Conservation (phyloP, 495 filamentous ascomycete species). For the Hypoxylon subgilvum region DNA sequence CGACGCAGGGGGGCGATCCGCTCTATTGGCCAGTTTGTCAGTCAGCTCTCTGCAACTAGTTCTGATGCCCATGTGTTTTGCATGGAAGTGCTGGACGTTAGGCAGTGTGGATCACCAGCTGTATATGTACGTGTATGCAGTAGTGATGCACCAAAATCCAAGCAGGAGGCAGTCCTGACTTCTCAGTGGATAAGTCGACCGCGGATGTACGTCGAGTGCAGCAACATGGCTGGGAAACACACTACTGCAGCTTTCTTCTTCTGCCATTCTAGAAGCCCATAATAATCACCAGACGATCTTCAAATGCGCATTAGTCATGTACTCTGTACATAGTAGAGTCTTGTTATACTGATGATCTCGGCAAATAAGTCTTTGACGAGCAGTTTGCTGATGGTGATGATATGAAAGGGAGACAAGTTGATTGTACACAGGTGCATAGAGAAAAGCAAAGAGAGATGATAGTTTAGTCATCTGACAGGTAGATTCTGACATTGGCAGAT, state of each 20-base stretch:
- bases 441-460: constrained; percentile 12
- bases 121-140: constrained; percentile 28
- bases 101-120: constrained; percentile 29
- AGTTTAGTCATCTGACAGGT: constrained; percentile 23
- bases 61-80: constrained; percentile 40
- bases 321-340: neutral
- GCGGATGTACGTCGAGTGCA: constrained; percentile 31
- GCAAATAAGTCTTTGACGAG: constrained; percentile 2
- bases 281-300: neutral
- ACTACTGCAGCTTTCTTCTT: constrained; percentile 26
- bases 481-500: constrained; percentile 32
- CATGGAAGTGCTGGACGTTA: constrained; percentile 31
- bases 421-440: constrained; percentile 2
- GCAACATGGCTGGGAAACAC: constrained; percentile 10
- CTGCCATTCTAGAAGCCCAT: constrained; percentile 34
- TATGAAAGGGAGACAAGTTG: constrained; percentile 3
- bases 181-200: constrained; percentile 23
- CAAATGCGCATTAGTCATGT: constrained; percentile 4
- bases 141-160: constrained; percentile 23
- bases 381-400: neutral
- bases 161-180: constrained; percentile 10
- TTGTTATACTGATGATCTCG: neutral
- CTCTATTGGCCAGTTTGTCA: constrained; percentile 28
- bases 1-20: constrained; percentile 17
- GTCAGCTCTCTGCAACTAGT: constrained; percentile 37